Percentiles rank a stretch among this genome's conserved stretches.
Evolutionary conservation across 75 land plant species (phyloP).

Genomic region (Cryptomeria japonica): DNA sequence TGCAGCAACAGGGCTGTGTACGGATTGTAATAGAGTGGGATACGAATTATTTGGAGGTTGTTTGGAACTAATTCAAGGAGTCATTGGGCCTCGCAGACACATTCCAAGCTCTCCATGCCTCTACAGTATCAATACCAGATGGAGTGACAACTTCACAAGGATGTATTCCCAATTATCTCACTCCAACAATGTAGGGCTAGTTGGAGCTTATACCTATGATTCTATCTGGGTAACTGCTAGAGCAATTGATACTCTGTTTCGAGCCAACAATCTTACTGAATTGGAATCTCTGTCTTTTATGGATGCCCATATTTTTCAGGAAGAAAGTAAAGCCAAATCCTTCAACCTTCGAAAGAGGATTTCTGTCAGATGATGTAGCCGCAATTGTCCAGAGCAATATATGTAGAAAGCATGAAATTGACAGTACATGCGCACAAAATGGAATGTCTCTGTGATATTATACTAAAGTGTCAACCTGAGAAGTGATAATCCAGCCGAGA

Average conservation of each 20-base stretch:
- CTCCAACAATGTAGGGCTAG: slow-evolving; percentile 17
- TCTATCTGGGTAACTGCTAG: not conserved
- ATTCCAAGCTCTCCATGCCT: slow-evolving; percentile 27
- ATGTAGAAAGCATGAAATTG: no score
- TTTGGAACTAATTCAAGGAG: slow-evolving; percentile 40
- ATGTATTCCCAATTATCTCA: slow-evolving; percentile 9
- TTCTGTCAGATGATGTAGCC: no score
- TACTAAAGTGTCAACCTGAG: no score
- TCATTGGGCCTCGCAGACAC: slow-evolving; percentile 35
- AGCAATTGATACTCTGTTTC: not conserved
- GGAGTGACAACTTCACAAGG: slow-evolving; percentile 16
- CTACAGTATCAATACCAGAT: slow-evolving; percentile 17
- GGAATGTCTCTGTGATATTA: no score
- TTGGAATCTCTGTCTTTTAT: not conserved
- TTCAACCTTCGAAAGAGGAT: no score
- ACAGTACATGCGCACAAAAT: no score
- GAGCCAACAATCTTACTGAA: not conserved
- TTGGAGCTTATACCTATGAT: slow-evolving; percentile 32
- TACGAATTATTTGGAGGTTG: not conserved
- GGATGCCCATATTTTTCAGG: not conserved
- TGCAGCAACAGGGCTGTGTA: not conserved
- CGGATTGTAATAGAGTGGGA: not conserved
- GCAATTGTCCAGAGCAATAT: no score
- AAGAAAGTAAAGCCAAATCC: no score
- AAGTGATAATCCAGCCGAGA: no score